Evolutionary conservation across 2,329 filamentous ascomycete species (phyloP).

Genomic region (Colletotrichum filicis): DNA sequence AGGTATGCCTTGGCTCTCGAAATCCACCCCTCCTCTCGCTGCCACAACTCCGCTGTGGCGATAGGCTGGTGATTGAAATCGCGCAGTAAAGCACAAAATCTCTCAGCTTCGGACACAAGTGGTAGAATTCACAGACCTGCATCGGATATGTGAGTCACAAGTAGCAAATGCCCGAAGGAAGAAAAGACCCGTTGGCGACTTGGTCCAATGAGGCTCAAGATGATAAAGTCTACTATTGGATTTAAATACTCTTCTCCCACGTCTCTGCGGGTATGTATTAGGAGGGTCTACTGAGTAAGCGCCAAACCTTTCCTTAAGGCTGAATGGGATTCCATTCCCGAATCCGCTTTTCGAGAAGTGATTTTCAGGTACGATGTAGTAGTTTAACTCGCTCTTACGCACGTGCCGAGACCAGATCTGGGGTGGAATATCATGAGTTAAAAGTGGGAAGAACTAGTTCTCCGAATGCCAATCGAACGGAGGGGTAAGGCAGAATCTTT

Average conservation of each 20-base stretch:
- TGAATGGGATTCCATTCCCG: neutral
- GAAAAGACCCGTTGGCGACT: neutral
- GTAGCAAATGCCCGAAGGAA: constrained; percentile 8
- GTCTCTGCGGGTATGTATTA: neutral
- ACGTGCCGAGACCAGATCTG: constrained; percentile 2
- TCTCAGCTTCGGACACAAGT: neutral
- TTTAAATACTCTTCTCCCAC: neutral
- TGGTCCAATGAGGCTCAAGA: neutral
- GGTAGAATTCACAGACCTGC: neutral
- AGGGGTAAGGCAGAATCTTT: neutral
- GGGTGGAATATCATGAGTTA: neutral
- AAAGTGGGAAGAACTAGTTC: neutral
- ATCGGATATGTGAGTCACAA: constrained; percentile 26
- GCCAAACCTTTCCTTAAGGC: neutral
- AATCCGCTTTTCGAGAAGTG: constrained; percentile 7
- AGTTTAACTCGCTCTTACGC: neutral
- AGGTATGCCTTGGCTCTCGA: neutral
- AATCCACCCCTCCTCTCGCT: neutral
- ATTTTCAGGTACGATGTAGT: constrained; percentile 15
- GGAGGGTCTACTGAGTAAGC: neutral
- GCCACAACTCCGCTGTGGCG: neutral
- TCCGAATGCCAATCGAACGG: constrained; percentile 10
- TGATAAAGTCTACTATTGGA: neutral
- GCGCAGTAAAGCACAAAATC: neutral
- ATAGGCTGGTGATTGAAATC: neutral